Percentiles rank a stretch among this genome's conserved stretches.
Conservation (phyloP, 768 basidiomycete species). For the Hebeloma cylindrosporum region DNA sequence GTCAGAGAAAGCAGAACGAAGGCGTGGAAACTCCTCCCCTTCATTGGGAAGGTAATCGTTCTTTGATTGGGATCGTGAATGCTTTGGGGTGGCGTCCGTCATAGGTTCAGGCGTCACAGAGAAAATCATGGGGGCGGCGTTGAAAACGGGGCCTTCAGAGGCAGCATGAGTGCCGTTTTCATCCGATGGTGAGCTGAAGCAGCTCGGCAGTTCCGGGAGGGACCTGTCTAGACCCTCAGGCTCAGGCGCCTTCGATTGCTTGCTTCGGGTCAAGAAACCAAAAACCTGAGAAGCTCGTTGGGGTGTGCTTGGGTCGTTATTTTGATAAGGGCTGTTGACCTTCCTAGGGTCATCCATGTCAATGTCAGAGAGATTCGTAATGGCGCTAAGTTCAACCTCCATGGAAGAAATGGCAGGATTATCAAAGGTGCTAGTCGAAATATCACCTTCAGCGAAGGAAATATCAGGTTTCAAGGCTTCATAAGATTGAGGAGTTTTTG, state of each 20-base stretch:
- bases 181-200: constrained; percentile 42
- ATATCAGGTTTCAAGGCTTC: constrained; percentile 36
- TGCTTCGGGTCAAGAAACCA: constrained; percentile 60
- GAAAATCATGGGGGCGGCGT: constrained; percentile 26
- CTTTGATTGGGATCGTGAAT: constrained; percentile 12
- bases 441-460: constrained; percentile 48
- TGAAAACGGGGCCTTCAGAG: constrained; percentile 25
- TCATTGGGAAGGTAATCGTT: constrained; percentile 9
- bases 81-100: constrained; percentile 17
- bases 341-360: constrained; percentile 26
- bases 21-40: constrained; percentile 10
- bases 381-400: constrained; percentile 69
- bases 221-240: constrained; percentile 36
- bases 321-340: constrained; percentile 31
- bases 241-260: constrained; percentile 30
- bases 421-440: constrained; percentile 39
- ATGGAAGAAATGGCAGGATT: constrained; percentile 67
- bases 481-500: constrained; percentile 43
- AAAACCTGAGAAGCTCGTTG: constrained; percentile 77
- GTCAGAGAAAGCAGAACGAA: constrained; percentile 23
- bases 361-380: constrained; percentile 40
- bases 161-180: constrained; percentile 14
- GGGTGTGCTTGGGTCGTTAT: constrained; percentile 48
- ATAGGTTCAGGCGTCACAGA: constrained; percentile 18
- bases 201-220: constrained; percentile 39